phyloP scores from a whole-genome alignment of 2,329 filamentous ascomycete genomes.

The Arthrocladium fulminans region DNA sequence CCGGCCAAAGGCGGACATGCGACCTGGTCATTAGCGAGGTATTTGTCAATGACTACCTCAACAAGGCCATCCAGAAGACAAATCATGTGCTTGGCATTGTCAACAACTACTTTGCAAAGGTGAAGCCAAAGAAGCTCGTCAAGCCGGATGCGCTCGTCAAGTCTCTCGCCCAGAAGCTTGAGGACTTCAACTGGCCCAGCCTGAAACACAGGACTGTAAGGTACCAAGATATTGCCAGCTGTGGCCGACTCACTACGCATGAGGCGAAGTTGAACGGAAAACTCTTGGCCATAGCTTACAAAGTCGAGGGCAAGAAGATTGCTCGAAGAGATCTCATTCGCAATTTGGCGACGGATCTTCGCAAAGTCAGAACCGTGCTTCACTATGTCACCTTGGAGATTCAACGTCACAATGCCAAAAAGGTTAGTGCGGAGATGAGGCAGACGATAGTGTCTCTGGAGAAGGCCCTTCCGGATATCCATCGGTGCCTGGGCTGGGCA shows the following conservation, averaged over 20 bases:
- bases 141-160: background rate
- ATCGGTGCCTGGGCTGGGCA: slow-evolving; percentile 6
- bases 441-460: slow-evolving; percentile 12
- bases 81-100: slow-evolving; percentile 20
- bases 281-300: slow-evolving; percentile 24
- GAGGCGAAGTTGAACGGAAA: slow-evolving; percentile 13
- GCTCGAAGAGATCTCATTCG: slow-evolving; percentile 18
- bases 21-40: slow-evolving; percentile 22
- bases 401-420: slow-evolving; percentile 3
- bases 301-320: slow-evolving; percentile 24
- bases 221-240: slow-evolving; percentile 16
- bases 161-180: too few relatives aligned
- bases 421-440: slow-evolving; percentile 9
- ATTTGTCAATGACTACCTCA: slow-evolving; percentile 19
- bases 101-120: slow-evolving; percentile 10
- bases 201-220: too few relatives aligned
- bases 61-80: slow-evolving; percentile 18
- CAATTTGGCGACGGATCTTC: slow-evolving; percentile 19
- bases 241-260: slow-evolving; percentile 13
- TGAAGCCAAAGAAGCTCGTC: background rate
- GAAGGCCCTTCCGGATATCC: slow-evolving; percentile 3
- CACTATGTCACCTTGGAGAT: slow-evolving; percentile 15
- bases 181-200: too few relatives aligned
- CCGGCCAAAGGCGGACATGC: slow-evolving; percentile 11
- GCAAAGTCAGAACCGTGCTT: slow-evolving; percentile 16